Evolutionary conservation across 2,329 filamentous ascomycete genomes (phyloP).

Genomic region (Arthrinium puccinioides): DNA sequence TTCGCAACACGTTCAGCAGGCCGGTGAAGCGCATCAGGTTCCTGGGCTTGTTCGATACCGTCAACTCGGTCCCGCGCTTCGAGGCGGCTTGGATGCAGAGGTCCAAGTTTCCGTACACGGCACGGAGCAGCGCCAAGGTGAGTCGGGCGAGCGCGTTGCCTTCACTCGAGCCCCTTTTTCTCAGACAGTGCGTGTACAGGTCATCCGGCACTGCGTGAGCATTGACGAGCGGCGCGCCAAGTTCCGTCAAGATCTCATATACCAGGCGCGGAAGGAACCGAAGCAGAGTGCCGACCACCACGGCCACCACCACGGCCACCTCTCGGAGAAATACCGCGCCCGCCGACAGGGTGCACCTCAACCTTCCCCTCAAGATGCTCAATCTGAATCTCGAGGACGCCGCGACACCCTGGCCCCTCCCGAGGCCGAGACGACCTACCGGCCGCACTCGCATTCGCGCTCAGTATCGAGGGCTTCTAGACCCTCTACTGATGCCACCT

Average conservation of each 20-base stretch:
- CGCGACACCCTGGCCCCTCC: constrained; percentile 10
- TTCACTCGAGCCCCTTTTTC: background rate
- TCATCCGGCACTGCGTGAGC: constrained; percentile 62
- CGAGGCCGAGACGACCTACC: constrained; percentile 19
- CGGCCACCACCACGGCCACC: background rate
- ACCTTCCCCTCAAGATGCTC: background rate
- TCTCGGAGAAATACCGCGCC: constrained; percentile 27
- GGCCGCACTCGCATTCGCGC: constrained; percentile 24
- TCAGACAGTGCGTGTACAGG: constrained; percentile 15
- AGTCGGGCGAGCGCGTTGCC: background rate
- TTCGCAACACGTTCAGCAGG: constrained; percentile 73
- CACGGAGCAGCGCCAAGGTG: constrained; percentile 44
- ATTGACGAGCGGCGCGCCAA: constrained; percentile 67
- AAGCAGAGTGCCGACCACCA: constrained; percentile 8
- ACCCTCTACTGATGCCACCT: constrained; percentile 17
- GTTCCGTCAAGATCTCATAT: constrained; percentile 64
- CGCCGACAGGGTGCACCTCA: constrained; percentile 10
- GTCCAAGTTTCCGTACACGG: constrained; percentile 66
- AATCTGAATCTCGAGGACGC: constrained; percentile 9
- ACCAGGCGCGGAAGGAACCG: constrained; percentile 31
- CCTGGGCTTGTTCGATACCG: constrained; percentile 74
- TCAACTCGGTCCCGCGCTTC: constrained; percentile 73
- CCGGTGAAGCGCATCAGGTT: constrained; percentile 69
- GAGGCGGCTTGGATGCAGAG: constrained; percentile 73
- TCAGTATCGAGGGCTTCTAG: constrained; percentile 19